These are phyloP conservation scores for Aspergillus steynii DNA, from an alignment of 495 filamentous ascomycete species.

Conservation along the genomic window DNA sequence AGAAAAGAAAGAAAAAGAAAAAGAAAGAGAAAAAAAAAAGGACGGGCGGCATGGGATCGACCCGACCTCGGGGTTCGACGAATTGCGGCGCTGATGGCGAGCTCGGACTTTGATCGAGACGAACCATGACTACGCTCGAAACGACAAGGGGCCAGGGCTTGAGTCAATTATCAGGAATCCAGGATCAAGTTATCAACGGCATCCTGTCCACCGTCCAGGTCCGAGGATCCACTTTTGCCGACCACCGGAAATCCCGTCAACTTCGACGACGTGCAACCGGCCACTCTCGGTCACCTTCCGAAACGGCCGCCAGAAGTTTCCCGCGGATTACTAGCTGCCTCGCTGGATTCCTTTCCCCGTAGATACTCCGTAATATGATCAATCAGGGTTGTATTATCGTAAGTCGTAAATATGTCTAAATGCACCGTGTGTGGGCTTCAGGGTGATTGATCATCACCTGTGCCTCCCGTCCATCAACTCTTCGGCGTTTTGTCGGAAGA, in stretches of 20 bases:
- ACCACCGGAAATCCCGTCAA: not conserved
- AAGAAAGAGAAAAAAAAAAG: not conserved
- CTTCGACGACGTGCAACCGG: too few relatives aligned
- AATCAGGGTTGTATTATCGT: not conserved
- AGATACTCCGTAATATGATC: not conserved
- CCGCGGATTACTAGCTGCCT: not conserved
- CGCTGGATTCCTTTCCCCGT: not conserved
- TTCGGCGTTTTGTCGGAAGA: slow-evolving; percentile 50
- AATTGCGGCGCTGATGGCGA: not conserved
- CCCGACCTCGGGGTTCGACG: not conserved
- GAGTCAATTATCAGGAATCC: not conserved
- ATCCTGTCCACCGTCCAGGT: not conserved
- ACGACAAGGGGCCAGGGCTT: not conserved
- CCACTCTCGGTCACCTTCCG: not conserved
- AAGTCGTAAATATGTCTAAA: not conserved
- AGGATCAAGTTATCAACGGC: not conserved
- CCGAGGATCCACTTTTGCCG: not conserved
- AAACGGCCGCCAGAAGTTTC: not conserved
- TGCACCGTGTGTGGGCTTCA: not conserved
- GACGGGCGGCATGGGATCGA: not conserved
- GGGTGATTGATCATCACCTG: not conserved
- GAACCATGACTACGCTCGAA: not conserved
- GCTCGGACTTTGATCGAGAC: not conserved
- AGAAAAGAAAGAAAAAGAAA: too few relatives aligned
- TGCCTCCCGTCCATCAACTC: slow-evolving; percentile 37